Evolutionary conservation across 805 yeast genomes (phyloP), one percentile per base, ranked within the genome.

Genomic region (Hemisphaericaspora nanyangensis): DNA sequence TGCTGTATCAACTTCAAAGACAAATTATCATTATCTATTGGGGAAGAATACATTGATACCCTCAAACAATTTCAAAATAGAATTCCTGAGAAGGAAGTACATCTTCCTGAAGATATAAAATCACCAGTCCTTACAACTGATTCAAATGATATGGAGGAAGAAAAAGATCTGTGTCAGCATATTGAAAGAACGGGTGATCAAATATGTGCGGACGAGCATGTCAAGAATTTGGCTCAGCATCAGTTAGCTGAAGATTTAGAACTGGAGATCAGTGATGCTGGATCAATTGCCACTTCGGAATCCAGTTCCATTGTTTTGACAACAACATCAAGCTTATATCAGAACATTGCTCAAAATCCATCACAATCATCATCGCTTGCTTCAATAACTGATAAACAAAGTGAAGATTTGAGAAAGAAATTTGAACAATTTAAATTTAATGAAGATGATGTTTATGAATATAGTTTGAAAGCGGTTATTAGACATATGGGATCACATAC

Each of bases 401-500:
- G 64, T 3, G 57, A 56, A 37, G 52, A 61, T 37, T 52, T 68
- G 41, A 55, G 54, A 34, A 54, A 54, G 16, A 70, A 65, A 40
- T 67, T 65, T 55, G 52, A 64, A 45, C 42, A 60, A 45, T 50
- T 63, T 47, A 60, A 66, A 44, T 65, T 65, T 54, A 61, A 60
- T 47, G 72, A 65, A 7, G 65, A 67, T 41, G 70, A 65, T 45
- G 56, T 55, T 25, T 65, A 60, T 43, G 71, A 64, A 29, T 89
- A 86, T 56, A 66, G 68, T 43, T 68, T 93, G 27, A 76, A 73
- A 45, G 84, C 96, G 0, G 65, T 87, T 45, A 79, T 93, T 15
- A 75, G 89, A 47, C 98, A 93, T 56, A 78, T 81, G 33, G 99
- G 99, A 0, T 80, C 91, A 1, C 97, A 90, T 59, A 74, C 80